Evolutionary conservation across 306 rosid species (phyloP).

Genomic region (Glycine soja): DNA sequence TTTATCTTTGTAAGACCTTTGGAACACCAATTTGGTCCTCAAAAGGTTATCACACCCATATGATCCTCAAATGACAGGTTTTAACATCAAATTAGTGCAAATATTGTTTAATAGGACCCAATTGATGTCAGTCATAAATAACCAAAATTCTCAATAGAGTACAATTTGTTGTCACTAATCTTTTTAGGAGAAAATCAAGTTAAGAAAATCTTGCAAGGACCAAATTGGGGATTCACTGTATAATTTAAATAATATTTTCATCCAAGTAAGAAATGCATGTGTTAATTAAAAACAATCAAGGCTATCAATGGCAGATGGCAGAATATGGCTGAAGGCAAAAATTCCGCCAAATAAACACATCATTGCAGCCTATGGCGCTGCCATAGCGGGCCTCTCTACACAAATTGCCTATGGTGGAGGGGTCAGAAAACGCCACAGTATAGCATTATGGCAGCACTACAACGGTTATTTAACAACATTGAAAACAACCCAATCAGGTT

Average conservation of each 20-base stretch:
- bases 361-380: too few species aligned
- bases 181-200: constrained; percentile 9
- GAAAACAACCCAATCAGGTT: constrained; percentile 6
- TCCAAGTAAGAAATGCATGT: constrained; percentile 35
- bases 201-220: neutral
- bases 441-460: too few species aligned
- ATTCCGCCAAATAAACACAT: too few species aligned
- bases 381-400: too few species aligned
- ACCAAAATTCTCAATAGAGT: constrained; percentile 15
- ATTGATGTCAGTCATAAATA: constrained; percentile 8
- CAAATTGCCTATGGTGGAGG: too few species aligned
- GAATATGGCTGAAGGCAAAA: too few species aligned
- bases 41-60: neutral
- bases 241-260: constrained; percentile 12
- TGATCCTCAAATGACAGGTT: constrained; percentile 6
- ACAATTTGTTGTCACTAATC: constrained; percentile 15
- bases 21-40: neutral
- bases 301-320: too few species aligned
- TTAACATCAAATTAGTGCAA: constrained; percentile 6
- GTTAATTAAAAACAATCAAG: constrained; percentile 3
- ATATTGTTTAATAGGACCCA: constrained; percentile 12
- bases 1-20: neutral
- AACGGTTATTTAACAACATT: neutral
- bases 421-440: too few species aligned
- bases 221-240: constrained; percentile 8